Conservation (phyloP, 129 eudicot species). For the Pittosporum tobira region DNA sequence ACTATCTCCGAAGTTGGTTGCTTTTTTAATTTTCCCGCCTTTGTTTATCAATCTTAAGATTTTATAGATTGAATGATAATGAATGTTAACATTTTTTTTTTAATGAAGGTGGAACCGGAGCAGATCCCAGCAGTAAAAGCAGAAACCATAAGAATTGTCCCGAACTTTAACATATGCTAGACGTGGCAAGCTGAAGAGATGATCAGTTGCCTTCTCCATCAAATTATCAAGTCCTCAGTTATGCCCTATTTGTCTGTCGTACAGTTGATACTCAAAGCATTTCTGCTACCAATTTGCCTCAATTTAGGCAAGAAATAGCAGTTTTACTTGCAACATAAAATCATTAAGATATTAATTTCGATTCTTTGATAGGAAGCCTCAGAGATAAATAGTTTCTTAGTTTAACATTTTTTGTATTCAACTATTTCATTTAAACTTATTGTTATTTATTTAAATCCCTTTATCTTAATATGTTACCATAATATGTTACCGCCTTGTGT, state of each 20-base stretch:
- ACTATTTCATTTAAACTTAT: no score
- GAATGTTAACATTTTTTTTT: neutral
- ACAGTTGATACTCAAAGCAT: neutral
- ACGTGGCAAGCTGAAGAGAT: neutral
- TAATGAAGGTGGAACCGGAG: slow-evolving; percentile 9
- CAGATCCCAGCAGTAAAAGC: slow-evolving; percentile 6
- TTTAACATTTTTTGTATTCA: neutral
- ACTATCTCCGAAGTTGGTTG: no score
- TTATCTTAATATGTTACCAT: no score
- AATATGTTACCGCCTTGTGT: no score
- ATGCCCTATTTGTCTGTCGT: neutral
- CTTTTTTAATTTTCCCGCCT: no score
- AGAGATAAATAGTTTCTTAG: neutral
- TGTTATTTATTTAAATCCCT: no score
- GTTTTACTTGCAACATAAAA: slow-evolving; percentile 8
- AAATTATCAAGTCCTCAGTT: neutral
- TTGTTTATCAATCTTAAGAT: neutral
- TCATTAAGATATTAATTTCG: neutral
- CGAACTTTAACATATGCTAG: neutral
- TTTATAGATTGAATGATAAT: neutral
- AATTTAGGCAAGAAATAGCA: slow-evolving; percentile 16
- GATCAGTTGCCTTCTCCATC: neutral
- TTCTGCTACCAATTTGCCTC: slow-evolving; percentile 8
- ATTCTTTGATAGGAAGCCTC: slow-evolving; percentile 8
- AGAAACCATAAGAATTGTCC: slow-evolving; percentile 4